phyloP scores from a whole-genome alignment of 2,329 filamentous ascomycete genomes.

The Fusarium incarnatum region DNA sequence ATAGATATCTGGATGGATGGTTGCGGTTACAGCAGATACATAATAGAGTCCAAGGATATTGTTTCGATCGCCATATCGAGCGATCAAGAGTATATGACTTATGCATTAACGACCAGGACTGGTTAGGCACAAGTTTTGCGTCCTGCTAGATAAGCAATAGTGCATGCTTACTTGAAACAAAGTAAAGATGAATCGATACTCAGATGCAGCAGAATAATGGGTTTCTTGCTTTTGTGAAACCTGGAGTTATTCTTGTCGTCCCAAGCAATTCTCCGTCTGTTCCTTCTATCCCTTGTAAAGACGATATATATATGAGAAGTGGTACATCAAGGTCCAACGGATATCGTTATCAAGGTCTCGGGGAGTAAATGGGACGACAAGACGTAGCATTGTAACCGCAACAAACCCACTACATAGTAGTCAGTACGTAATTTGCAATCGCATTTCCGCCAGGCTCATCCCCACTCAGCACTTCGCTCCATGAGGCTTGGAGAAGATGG shows the following conservation, averaged over 20 bases:
- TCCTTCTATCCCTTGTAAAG: background rate
- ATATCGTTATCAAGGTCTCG: background rate
- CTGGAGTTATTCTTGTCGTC: background rate
- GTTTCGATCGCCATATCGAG: conserved; percentile 27
- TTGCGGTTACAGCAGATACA: background rate
- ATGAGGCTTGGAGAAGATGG: background rate
- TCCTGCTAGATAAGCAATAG: background rate
- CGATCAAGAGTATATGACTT: conserved; percentile 9
- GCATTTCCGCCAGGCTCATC: background rate
- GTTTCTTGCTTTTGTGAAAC: background rate
- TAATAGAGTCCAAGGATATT: conserved; percentile 9
- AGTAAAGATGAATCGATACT: conserved; percentile 18
- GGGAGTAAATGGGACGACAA: conserved; percentile 23
- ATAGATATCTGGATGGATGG: background rate
- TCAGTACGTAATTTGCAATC: background rate
- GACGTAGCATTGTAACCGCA: conserved; percentile 6
- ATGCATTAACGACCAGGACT: conserved; percentile 4
- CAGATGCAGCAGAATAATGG: conserved; percentile 5
- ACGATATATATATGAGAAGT: background rate
- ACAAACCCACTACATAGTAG: background rate
- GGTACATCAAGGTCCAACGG: background rate
- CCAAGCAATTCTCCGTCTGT: background rate
- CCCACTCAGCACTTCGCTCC: background rate
- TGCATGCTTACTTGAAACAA: conserved; percentile 21
- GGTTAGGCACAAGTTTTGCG: background rate